A percentile compares a stretch with the other conserved stretches of the same genome.
Conservation (phyloP, 257 asterid species). For the Scutellaria galericulata region DNA sequence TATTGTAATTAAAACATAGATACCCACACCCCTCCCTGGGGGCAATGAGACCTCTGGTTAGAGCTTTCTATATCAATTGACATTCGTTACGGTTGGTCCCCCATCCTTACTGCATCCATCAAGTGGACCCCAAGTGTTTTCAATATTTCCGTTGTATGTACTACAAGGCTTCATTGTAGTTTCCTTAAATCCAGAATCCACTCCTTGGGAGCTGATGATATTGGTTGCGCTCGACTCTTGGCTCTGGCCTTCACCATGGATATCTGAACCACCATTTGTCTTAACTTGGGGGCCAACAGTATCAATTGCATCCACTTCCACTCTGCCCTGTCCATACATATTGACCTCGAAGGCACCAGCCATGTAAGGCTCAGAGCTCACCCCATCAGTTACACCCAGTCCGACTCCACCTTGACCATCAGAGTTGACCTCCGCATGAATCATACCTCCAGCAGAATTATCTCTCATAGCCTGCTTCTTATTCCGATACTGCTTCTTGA, state of each 20-base stretch:
- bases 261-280: constrained; percentile 30
- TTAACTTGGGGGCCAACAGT: constrained; percentile 17
- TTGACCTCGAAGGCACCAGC: constrained; percentile 20
- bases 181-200: constrained; percentile 28
- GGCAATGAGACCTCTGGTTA: constrained; percentile 13
- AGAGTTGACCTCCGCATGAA: too few relatives aligned
- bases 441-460: constrained; percentile 15
- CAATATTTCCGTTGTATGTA: constrained; percentile 20
- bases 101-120: constrained; percentile 14
- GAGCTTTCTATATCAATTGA: constrained; percentile 25
- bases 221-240: constrained; percentile 2
- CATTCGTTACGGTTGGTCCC: constrained; percentile 24
- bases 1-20: background rate
- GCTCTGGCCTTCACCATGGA: background rate
- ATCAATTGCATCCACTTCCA: constrained; percentile 3
- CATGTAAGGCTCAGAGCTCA: constrained; percentile 14
- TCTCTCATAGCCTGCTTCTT: constrained; percentile 38
- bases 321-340: constrained; percentile 23
- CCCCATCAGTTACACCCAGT: constrained; percentile 23
- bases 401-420: background rate
- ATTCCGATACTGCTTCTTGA: constrained; percentile 55
- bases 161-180: background rate
- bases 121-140: constrained; percentile 24
- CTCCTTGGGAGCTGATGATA: constrained; percentile 14
- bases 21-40: background rate